Evolutionary conservation across 2,329 filamentous ascomycete genomes (phyloP), one percentile per base, ranked within the genome.

Genomic region (Monilinia laxa): DNA sequence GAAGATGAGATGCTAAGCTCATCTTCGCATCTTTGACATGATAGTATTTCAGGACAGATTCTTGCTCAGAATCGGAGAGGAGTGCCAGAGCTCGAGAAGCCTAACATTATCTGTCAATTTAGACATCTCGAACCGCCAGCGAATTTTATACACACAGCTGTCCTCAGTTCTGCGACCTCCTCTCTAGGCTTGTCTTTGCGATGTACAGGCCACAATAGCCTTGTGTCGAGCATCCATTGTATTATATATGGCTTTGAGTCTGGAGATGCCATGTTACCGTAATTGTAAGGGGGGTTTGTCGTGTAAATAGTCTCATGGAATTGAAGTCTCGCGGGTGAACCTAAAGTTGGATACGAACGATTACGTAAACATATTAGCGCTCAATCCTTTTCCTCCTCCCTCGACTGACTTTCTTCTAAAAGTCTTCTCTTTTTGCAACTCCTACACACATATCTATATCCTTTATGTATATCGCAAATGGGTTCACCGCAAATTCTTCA

Each of bases 11-110:
- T 31, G 79, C 89, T 53, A 94, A 82, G 59, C 85, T 84, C 83
- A 93, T 89, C 75, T 90, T 90, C 64, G 90, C 90, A 78, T 93
- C 91, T 74, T 84, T 81, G 72, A 89, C 80, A 76, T 88, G 86
- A 79, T 86, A 85, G 79, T 86, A 91, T 67, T 81, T 81, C 11
- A 87, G 81, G 42, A 88, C 84, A 18, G 79, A 77, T 62, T 82
- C 76, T 68, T 83, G 84, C 75, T 92, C 89, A 12, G 83, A 78
- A 1, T 78, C 72, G 2, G 80, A 77, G 59, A 89, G 80, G 38
- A 88, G 79, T 11, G 79, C 76, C 47, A 89, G 78, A 28, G 83
- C 82, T 56, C 81, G 78, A n/a, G 81, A 76, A 54, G 86, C 85
- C 84, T 87, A 54, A 51, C 31, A 45, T 42, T 16, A 68, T n/a